phyloP scores from a whole-genome alignment of 2,329 filamentous ascomycete species.

The Venturia nashicola region DNA sequence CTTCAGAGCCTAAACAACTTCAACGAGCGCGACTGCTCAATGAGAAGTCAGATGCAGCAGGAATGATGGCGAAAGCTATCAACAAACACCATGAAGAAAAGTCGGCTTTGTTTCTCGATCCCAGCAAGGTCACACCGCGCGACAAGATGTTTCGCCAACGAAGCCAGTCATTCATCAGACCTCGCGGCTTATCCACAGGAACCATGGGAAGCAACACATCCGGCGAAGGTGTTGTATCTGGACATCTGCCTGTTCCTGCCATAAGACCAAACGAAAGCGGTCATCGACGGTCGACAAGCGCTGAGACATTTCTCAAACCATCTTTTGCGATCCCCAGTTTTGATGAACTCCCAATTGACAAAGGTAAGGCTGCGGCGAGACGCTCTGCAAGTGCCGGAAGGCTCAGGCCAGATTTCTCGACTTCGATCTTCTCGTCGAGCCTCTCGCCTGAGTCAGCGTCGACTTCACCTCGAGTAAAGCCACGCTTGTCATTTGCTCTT shows the following conservation, averaged over 20 bases:
- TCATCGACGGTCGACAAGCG: background rate
- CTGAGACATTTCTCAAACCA: conserved; percentile 2
- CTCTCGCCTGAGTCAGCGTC: background rate
- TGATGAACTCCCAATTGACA: background rate
- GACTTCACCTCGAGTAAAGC: background rate
- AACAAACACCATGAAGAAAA: conserved; percentile 21
- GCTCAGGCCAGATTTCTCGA: conserved; percentile 4
- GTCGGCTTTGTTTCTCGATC: conserved; percentile 19
- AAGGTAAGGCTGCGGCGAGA: background rate
- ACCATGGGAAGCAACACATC: background rate
- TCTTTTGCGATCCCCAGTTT: background rate
- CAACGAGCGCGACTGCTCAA: conserved; percentile 3
- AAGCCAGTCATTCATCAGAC: conserved; percentile 5
- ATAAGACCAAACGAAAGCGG: background rate
- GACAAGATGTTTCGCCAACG: conserved; percentile 1
- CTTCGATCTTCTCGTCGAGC: background rate
- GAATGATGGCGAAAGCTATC: conserved; percentile 17
- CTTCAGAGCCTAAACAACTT: conserved; percentile 1
- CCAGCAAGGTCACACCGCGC: conserved; percentile 14
- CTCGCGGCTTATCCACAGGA: background rate
- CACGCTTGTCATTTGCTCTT: background rate
- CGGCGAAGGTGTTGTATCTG: background rate
- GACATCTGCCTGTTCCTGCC: background rate
- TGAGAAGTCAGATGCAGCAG: conserved; percentile 5
- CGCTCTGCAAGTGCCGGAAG: background rate